phyloP scores from a whole-genome alignment of 1,284 basidiomycete genomes.

The Lentinus polychrous region DNA sequence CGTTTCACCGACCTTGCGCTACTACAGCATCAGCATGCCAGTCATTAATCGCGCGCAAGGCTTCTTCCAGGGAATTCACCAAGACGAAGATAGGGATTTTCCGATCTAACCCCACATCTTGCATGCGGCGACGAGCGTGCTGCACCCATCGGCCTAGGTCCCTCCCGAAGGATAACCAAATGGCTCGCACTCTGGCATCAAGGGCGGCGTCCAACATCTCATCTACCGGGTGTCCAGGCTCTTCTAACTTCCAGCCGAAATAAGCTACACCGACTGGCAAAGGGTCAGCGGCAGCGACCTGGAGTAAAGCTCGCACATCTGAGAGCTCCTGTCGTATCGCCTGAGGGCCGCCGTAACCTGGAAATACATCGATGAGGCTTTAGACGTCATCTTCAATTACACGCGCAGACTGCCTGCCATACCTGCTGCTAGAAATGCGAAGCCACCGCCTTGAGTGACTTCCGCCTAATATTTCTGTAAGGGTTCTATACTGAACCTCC shows the following conservation, averaged over 20 bases:
- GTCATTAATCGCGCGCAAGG: conserved; percentile 43
- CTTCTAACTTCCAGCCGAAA: conserved; percentile 66
- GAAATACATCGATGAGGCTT: not conserved
- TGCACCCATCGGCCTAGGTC: conserved; percentile 53
- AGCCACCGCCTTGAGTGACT: conserved; percentile 58
- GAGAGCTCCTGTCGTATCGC: conserved; percentile 41
- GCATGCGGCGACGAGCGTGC: conserved; percentile 38
- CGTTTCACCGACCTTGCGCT: conserved; percentile 53
- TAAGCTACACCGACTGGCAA: conserved; percentile 71
- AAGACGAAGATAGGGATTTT: conserved; percentile 58
- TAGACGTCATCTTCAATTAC: no score
- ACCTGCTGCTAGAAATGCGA: conserved; percentile 65
- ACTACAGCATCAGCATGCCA: conserved; percentile 68
- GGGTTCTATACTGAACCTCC: not conserved
- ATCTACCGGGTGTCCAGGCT: conserved; percentile 30
- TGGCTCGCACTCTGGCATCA: conserved; percentile 48
- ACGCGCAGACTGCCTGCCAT: conserved; percentile 9
- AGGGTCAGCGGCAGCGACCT: conserved; percentile 23
- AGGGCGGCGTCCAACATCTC: conserved; percentile 45
- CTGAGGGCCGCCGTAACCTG: conserved; percentile 40
- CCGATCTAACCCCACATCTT: conserved; percentile 33
- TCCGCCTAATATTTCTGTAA: conserved; percentile 25
- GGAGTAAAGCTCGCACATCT: conserved; percentile 36
- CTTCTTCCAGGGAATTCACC: conserved; percentile 52
- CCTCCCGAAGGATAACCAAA: conserved; percentile 70